These are phyloP conservation scores for Triticum urartu DNA, from an alignment of 176 grass and related monocot genomes.

Conservation along the genomic window DNA sequence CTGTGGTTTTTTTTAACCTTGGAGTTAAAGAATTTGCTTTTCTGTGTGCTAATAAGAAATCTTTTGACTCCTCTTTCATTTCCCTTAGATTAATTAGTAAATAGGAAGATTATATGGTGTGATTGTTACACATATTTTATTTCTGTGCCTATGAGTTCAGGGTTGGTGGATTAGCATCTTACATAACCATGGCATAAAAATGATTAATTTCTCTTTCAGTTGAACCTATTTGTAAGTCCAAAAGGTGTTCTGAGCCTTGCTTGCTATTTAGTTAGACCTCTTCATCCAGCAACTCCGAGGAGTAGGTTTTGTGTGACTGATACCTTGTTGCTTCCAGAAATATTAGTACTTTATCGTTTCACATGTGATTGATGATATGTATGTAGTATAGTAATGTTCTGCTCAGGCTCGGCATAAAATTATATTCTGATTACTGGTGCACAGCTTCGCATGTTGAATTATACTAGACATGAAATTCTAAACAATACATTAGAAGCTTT, in stretches of 20 bases:
- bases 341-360: not conserved
- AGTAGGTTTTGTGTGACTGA: not conserved
- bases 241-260: not conserved
- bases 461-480: constrained; percentile 86
- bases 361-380: constrained; percentile 5
- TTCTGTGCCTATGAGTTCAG: not conserved
- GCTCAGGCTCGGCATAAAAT: not conserved
- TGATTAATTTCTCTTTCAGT: not conserved
- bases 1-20: not conserved
- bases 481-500: constrained; percentile 87
- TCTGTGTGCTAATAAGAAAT: not conserved
- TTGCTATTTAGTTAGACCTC: not conserved
- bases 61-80: not conserved
- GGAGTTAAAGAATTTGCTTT: not conserved
- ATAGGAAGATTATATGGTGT: not conserved
- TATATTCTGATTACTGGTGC: constrained; percentile 22
- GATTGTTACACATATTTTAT: not conserved
- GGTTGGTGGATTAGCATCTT: not conserved
- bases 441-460: constrained; percentile 84
- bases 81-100: not conserved
- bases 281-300: constrained; percentile 1
- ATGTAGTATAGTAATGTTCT: not conserved
- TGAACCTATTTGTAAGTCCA: not conserved
- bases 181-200: not conserved
- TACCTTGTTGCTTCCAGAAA: not conserved